phyloP scores from a whole-genome alignment of 78 protist genomes.

The Protostelium mycophagum region DNA sequence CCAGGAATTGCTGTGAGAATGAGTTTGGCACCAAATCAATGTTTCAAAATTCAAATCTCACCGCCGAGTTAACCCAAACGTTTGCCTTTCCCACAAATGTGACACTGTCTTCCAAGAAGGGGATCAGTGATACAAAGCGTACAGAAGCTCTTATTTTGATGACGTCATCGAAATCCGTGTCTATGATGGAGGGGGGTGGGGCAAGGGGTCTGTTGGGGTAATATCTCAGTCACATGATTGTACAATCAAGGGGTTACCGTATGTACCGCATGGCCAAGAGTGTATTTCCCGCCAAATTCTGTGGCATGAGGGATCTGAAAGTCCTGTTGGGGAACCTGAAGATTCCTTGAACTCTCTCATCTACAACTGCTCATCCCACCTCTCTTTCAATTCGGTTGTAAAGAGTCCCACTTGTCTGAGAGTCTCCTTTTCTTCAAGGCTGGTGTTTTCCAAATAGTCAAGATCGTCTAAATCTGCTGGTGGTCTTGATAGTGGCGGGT shows the following conservation, averaged over 20 bases:
- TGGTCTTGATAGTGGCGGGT: not conserved
- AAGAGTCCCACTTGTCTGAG: not conserved
- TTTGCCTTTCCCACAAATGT: conserved; percentile 7
- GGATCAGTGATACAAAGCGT: conserved; percentile 34
- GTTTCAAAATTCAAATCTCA: not conserved
- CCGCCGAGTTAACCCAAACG: conserved; percentile 12
- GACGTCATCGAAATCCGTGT: not conserved
- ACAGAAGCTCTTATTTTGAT: not conserved
- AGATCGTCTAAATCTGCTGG: not conserved
- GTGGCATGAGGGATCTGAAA: not conserved
- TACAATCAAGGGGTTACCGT: not conserved
- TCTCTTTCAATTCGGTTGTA: not conserved
- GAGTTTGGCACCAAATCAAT: no score
- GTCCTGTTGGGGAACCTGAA: not conserved
- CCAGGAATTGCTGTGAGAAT: conserved; percentile 16
- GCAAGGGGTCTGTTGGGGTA: not conserved
- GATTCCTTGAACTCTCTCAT: not conserved
- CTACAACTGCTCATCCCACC: not conserved
- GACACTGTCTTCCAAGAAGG: conserved; percentile 24
- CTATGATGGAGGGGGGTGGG: not conserved
- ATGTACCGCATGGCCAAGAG: not conserved
- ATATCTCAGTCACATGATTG: no score
- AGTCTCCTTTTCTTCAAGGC: not conserved
- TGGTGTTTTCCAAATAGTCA: not conserved
- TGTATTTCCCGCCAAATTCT: not conserved